Evolutionary conservation across 192 early-diverging fungal species (phyloP).

Genomic region (Linnemannia exigua): DNA sequence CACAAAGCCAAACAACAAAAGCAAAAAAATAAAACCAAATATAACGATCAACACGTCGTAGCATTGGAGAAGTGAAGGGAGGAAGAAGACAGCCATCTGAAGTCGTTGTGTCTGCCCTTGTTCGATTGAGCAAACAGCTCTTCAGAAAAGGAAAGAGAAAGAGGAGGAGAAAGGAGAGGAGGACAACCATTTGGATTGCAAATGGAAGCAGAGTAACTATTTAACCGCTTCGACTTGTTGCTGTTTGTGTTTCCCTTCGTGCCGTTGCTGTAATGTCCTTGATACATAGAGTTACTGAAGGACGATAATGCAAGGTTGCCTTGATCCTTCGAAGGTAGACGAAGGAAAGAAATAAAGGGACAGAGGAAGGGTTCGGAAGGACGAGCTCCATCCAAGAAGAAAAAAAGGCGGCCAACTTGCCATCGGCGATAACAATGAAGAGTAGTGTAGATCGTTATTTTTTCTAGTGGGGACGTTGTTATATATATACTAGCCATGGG

Average conservation of each 20-base stretch:
- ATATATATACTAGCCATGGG: not conserved
- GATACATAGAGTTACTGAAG: not conserved
- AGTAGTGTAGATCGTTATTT: not conserved
- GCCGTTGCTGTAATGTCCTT: not conserved
- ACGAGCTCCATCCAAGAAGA: not conserved
- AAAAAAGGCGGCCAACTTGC: not conserved
- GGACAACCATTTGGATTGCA: not conserved
- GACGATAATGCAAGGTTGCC: not conserved
- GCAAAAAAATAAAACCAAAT: not conserved
- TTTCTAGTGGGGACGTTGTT: not conserved
- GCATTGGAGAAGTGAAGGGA: not conserved
- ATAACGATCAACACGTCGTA: not conserved
- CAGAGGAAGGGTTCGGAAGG: slow-evolving; percentile 3
- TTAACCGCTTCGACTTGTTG: not conserved
- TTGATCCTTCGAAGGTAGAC: too few relatives aligned
- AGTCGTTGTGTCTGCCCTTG: not conserved
- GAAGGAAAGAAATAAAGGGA: not conserved
- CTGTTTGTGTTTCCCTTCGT: not conserved
- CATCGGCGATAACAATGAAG: too few relatives aligned
- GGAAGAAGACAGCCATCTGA: not conserved
- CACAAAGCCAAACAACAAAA: not conserved
- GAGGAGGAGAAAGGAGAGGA: not conserved
- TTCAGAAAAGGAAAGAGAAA: not conserved
- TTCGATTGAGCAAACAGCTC: not conserved
- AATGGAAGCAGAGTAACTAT: not conserved